phyloP scores from a whole-genome alignment of 2,329 filamentous ascomycete species.

The Botryotinia globosa region DNA sequence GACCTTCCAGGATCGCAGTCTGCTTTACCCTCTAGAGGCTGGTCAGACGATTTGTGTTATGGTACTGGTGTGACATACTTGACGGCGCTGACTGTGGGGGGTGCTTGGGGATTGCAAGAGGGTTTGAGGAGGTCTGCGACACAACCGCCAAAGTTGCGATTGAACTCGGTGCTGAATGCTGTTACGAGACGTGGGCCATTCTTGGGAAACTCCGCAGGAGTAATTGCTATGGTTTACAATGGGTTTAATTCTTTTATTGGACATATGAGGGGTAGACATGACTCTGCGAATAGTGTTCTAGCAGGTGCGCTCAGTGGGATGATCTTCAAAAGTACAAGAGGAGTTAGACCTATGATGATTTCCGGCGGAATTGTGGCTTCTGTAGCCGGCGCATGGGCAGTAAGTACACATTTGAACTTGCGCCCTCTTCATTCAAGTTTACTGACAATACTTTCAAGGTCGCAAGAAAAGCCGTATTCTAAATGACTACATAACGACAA shows the following conservation, averaged over 20 bases:
- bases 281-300: conserved; percentile 81
- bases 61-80: conserved; percentile 94
- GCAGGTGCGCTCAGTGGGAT: conserved; percentile 88
- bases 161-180: conserved; percentile 94
- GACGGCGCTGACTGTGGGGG: conserved; percentile 79
- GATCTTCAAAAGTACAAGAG: conserved; percentile 94
- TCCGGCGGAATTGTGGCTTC: conserved; percentile 85
- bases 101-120: conserved; percentile 88
- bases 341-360: conserved; percentile 88
- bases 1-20: conserved; percentile 83
- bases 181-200: conserved; percentile 92
- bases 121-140: conserved; percentile 75
- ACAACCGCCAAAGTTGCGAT: conserved; percentile 80
- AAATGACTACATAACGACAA: conserved; percentile 27
- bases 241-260: conserved; percentile 83
- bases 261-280: conserved; percentile 77
- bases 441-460: conserved; percentile 42
- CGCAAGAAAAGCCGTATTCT: conserved; percentile 50
- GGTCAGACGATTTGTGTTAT: conserved; percentile 97
- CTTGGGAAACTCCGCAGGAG: conserved; percentile 91
- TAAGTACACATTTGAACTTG: conserved; percentile 50
- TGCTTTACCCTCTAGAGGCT: conserved; percentile 88
- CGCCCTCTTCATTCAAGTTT: neutral
- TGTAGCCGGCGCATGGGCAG: conserved; percentile 84
- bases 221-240: conserved; percentile 96